These are phyloP conservation scores for Yamadazyma buinensis DNA, from an alignment of 1,139 yeast species.

Conservation along the genomic window DNA sequence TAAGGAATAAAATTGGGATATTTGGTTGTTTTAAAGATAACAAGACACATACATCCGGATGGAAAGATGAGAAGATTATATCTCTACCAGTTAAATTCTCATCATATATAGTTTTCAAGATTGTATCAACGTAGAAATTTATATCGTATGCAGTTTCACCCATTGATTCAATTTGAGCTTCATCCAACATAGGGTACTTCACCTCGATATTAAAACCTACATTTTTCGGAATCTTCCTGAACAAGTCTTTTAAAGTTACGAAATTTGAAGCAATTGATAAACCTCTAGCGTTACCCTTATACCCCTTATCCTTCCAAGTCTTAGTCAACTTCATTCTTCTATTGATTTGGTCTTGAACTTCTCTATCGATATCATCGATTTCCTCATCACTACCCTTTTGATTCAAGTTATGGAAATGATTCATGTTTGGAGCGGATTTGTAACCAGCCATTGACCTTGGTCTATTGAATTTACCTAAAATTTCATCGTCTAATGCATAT, in stretches of 20 bases:
- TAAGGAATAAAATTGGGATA: conserved; percentile 81
- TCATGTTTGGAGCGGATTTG: conserved; percentile 28
- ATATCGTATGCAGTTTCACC: conserved; percentile 82
- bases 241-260: conserved; percentile 82
- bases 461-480: conserved; percentile 29
- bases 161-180: conserved; percentile 84
- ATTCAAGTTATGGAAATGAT: conserved; percentile 4
- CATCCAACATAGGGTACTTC: conserved; percentile 94
- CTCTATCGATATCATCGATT: conserved; percentile 35
- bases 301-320: conserved; percentile 82
- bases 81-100: conserved; percentile 73
- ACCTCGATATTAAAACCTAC: conserved; percentile 95
- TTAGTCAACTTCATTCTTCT: conserved; percentile 82
- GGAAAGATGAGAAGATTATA: conserved; percentile 87
- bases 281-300: conserved; percentile 90
- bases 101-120: conserved; percentile 76
- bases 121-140: conserved; percentile 85
- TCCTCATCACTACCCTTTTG: conserved; percentile 11
- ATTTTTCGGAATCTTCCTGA: conserved; percentile 71
- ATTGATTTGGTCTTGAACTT: conserved; percentile 37
- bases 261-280: conserved; percentile 87
- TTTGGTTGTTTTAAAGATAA: conserved; percentile 90
- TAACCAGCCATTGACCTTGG: conserved; percentile 41
- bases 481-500: conserved; percentile 40
- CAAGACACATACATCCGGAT: conserved; percentile 87